Base-by-base conservation (phyloP, 1,139 yeast species). In the Candida gigantensis region DNA sequence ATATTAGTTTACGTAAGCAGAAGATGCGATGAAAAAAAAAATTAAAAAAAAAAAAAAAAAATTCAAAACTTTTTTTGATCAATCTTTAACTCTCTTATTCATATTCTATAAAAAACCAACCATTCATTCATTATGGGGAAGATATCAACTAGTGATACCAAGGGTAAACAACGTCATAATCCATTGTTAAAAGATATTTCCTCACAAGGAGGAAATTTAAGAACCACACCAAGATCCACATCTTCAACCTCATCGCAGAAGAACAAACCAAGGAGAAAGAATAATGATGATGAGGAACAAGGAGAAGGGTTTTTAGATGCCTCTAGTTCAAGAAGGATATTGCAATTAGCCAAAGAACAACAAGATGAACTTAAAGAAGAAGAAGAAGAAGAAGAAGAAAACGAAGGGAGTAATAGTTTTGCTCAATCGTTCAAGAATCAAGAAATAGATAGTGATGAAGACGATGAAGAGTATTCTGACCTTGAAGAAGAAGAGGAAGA, bases 261-360 rank as follows among this genome's bases (percentile, higher is more conserved):
- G 27, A 28, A 42, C 30, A 36, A 34, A 20, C 30, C 23, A 16
- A 21, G 21, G 20, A 23, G 28, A 26, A 43, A 44, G 41, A 48
- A 47, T 41, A 47, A 41, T 47, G 49, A 43, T 57, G 57, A 35
- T 64, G 39, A 67, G 15, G 77, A 77, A 11, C 67, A 66, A 20
- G 79, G 68, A 15, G 90, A 84, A 40, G 82, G 76, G 30, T 83
- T 65, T 50, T 73, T 92, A 32, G 97, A 90, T 65, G 87, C 97
- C 13, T 71, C 79, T 18, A 71, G 88, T 24, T 86, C 97, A 1
- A 75, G 95, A 61, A 88, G 80, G 65, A 90, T 92, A 60, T 70
- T 92, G 46, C 86, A 84, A 56, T 71, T 92, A 47, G 98, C 97
- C 11, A 81, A 77, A 51, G 92, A 84, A 52, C 98, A 92, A 64